These are phyloP conservation scores for Lentinula aciculospora DNA, from an alignment of 768 basidiomycete species.

Conservation along the genomic window DNA sequence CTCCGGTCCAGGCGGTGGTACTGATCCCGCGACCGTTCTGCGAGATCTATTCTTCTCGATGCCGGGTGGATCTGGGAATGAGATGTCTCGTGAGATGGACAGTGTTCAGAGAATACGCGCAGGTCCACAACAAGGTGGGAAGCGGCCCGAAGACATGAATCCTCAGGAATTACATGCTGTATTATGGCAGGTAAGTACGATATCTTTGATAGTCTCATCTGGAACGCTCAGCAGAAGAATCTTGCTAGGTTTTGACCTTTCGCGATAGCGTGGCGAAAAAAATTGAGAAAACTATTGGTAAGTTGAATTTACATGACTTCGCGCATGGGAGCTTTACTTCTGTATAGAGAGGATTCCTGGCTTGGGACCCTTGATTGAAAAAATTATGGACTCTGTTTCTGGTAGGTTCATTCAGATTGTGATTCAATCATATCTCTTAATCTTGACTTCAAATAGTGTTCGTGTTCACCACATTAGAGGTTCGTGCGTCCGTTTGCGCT, in stretches of 20 bases:
- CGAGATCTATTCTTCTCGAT: slow-evolving; percentile 56
- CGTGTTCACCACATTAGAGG: slow-evolving; percentile 81
- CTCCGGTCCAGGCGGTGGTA: slow-evolving; percentile 24
- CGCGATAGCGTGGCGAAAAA: slow-evolving; percentile 80
- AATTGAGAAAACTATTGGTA: slow-evolving; percentile 69
- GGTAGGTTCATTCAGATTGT: slow-evolving; percentile 29
- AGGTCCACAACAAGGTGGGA: slow-evolving; percentile 54
- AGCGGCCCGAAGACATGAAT: slow-evolving; percentile 73
- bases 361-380: slow-evolving; percentile 66
- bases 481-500: slow-evolving; percentile 17
- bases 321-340: neutral
- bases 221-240: slow-evolving; percentile 66
- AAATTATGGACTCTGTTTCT: slow-evolving; percentile 67
- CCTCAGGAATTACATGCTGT: slow-evolving; percentile 84
- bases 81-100: slow-evolving; percentile 73
- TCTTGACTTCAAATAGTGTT: slow-evolving; percentile 49
- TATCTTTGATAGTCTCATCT: neutral
- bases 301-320: slow-evolving; percentile 2
- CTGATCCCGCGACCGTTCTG: slow-evolving; percentile 41
- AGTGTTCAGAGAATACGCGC: slow-evolving; percentile 65
- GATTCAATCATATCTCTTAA: neutral
- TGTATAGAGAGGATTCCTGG: slow-evolving; percentile 78
- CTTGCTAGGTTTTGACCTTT: slow-evolving; percentile 53
- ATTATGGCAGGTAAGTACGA: slow-evolving; percentile 64
- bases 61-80: slow-evolving; percentile 54